These are phyloP conservation scores for Raddia distichophylla DNA, from an alignment of 176 grass and related monocot species.

Conservation along the genomic window DNA sequence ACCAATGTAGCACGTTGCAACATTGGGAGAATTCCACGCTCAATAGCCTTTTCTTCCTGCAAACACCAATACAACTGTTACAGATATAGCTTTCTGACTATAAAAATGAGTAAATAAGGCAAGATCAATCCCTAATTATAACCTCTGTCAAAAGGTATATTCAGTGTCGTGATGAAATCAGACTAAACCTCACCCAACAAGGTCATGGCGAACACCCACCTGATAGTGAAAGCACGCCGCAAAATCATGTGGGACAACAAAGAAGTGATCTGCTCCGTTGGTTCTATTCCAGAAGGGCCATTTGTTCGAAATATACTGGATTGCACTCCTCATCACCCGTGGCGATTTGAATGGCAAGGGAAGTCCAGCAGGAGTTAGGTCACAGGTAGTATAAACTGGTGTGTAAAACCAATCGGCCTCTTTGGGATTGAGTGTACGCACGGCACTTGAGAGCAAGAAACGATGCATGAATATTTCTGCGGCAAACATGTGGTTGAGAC, in stretches of 20 bases:
- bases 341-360: slow-evolving; percentile 92
- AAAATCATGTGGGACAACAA: slow-evolving; percentile 96
- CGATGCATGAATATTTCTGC: slow-evolving; percentile 98
- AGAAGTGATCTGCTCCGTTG: slow-evolving; percentile 91
- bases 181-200: background rate
- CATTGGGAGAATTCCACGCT: slow-evolving; percentile 84
- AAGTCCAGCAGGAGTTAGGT: slow-evolving; percentile 77
- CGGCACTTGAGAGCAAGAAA: slow-evolving; percentile 85
- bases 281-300: slow-evolving; percentile 94
- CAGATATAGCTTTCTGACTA: background rate
- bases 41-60: slow-evolving; percentile 94
- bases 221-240: slow-evolving; percentile 96
- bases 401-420: slow-evolving; percentile 98
- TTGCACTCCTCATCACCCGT: slow-evolving; percentile 90
- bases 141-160: background rate
- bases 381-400: slow-evolving; percentile 91
- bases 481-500: slow-evolving; percentile 93
- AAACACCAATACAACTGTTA: slow-evolving; percentile 26
- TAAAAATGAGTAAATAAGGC: background rate
- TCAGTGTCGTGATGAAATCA: background rate
- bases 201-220: slow-evolving; percentile 27
- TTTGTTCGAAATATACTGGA: slow-evolving; percentile 76
- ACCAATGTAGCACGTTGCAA: slow-evolving; percentile 78
- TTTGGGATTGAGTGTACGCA: slow-evolving; percentile 86
- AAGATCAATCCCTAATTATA: background rate